These are phyloP conservation scores for Pleurozium schreberi DNA, from an alignment of 225 moss, liverwort and hornwort species.

Conservation along the genomic window DNA sequence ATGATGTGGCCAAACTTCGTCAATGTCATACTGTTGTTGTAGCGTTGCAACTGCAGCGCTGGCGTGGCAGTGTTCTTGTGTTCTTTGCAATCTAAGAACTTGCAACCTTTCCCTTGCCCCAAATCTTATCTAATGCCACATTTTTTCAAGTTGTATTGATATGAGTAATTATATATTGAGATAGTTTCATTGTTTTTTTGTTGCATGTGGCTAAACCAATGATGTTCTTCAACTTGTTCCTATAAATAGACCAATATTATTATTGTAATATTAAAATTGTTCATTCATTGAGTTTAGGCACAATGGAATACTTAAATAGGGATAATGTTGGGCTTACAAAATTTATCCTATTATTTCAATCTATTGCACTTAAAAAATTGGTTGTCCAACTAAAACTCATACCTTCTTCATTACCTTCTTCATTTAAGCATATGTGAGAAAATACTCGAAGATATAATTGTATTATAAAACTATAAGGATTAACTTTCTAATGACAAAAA, in stretches of 20 bases:
- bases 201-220: neutral
- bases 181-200: neutral
- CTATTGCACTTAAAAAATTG: neutral
- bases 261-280: neutral
- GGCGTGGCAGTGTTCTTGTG: no score
- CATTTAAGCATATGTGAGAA: neutral
- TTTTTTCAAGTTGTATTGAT: neutral
- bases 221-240: neutral
- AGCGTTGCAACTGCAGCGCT: no score
- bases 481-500: neutral
- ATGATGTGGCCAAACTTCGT: no score
- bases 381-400: neutral
- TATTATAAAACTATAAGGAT: neutral
- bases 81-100: no score
- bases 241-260: neutral
- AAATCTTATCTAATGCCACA: no score
- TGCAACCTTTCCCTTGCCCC: no score
- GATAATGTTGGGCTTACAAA: neutral
- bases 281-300: neutral
- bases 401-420: no score
- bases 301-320: neutral
- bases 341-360: neutral
- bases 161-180: neutral
- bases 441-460: neutral
- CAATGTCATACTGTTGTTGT: no score